These are phyloP conservation scores for Lachnum nothofagi DNA, from an alignment of 2,329 filamentous ascomycete species.

Conservation along the genomic window DNA sequence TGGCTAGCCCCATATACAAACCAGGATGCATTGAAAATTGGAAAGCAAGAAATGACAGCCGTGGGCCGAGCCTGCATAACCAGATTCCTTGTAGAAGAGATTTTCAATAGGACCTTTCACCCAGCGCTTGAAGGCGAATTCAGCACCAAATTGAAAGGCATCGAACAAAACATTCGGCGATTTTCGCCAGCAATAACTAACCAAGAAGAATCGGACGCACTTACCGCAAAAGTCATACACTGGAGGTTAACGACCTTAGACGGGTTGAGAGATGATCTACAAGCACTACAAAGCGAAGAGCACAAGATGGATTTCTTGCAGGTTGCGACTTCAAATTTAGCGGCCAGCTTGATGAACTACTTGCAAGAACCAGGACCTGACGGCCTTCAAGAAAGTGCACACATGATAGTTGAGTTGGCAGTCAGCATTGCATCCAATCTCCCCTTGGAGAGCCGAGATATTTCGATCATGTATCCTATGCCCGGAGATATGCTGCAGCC, in stretches of 20 bases:
- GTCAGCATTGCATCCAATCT: conserved; percentile 80
- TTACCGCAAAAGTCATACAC: conserved; percentile 79
- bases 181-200: conserved; percentile 69
- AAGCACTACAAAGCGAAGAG: conserved; percentile 58
- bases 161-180: conserved; percentile 81
- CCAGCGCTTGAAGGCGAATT: conserved; percentile 73
- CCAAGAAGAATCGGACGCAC: conserved; percentile 82
- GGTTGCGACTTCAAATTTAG: conserved; percentile 63
- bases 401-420: conserved; percentile 89
- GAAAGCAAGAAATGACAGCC: conserved; percentile 96
- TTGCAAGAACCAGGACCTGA: conserved; percentile 71
- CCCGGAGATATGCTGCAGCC: conserved; percentile 67
- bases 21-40: conserved; percentile 75
- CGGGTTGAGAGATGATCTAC: conserved; percentile 69
- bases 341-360: conserved; percentile 65
- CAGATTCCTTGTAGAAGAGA: conserved; percentile 82
- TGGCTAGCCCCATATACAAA: conserved; percentile 81
- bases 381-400: conserved; percentile 80
- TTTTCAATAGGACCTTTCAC: conserved; percentile 91
- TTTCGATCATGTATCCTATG: conserved; percentile 77
- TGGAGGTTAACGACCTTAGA: conserved; percentile 94
- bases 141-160: conserved; percentile 73
- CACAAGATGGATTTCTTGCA: conserved; percentile 66
- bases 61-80: conserved; percentile 85
- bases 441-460: conserved; percentile 84